A percentile compares a stretch with the other conserved stretches of the same genome.
These are phyloP conservation scores for Dendryphion nanum DNA, from an alignment of 2,329 filamentous ascomycete species.

Conservation along the genomic window DNA sequence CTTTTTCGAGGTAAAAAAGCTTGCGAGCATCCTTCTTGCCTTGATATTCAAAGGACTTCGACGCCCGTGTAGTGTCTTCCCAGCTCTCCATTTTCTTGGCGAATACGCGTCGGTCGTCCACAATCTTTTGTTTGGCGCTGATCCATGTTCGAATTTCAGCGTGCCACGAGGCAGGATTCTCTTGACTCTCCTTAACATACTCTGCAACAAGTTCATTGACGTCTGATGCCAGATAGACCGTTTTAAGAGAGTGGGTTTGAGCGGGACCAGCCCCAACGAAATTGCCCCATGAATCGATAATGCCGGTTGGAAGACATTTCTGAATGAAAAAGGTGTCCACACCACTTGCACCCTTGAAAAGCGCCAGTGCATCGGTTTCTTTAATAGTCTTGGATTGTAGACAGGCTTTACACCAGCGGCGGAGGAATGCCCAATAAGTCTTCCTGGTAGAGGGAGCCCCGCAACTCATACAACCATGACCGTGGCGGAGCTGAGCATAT, in stretches of 20 bases:
- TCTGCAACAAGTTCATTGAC: constrained; percentile 28
- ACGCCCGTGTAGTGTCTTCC: constrained; percentile 31
- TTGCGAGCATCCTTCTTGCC: constrained; percentile 34
- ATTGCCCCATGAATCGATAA: constrained; percentile 41
- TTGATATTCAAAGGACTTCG: constrained; percentile 28
- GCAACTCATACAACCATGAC: constrained; percentile 41
- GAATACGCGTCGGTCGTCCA: constrained; percentile 32
- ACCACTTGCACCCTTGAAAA: constrained; percentile 23
- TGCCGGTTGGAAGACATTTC: constrained; percentile 32
- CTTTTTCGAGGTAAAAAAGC: constrained; percentile 38
- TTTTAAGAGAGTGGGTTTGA: constrained; percentile 32
- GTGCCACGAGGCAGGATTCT: constrained; percentile 16
- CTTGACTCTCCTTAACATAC: constrained; percentile 14
- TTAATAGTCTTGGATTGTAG: constrained; percentile 32
- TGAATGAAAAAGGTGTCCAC: constrained; percentile 28
- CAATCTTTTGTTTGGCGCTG: constrained; percentile 19
- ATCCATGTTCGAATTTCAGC: constrained; percentile 22
- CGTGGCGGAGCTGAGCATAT: constrained; percentile 40
- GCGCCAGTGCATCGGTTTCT: constrained; percentile 27
- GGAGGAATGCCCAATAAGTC: constrained; percentile 44
- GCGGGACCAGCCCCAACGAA: constrained; percentile 37
- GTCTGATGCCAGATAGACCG: constrained; percentile 30
- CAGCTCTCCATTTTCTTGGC: constrained; percentile 38
- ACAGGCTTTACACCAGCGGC: constrained; percentile 43
- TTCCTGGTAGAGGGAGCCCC: constrained; percentile 36